phyloP scores from a whole-genome alignment of 106 monocot species.

The Triglochin maritima region DNA sequence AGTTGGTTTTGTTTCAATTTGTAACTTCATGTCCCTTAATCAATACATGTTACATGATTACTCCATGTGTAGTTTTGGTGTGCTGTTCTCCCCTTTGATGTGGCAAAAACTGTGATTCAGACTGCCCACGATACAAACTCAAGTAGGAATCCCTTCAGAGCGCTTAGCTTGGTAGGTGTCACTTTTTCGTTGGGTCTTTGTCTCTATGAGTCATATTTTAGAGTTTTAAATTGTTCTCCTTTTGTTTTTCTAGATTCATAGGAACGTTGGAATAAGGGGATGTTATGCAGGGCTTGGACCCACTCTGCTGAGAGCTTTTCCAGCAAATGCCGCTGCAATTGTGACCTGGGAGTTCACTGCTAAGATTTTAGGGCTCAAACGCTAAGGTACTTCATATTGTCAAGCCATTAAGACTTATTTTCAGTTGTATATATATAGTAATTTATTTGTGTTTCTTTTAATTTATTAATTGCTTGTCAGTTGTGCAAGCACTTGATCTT shows the following conservation, averaged over 20 bases:
- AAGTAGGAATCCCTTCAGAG: constrained; percentile 51
- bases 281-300: constrained; percentile 94
- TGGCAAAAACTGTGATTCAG: constrained; percentile 93
- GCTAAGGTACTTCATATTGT: background rate
- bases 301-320: constrained; percentile 68
- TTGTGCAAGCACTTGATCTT: no score
- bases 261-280: constrained; percentile 50
- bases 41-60: background rate
- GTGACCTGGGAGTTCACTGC: constrained; percentile 72
- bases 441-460: no score
- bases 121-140: constrained; percentile 35
- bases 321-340: constrained; percentile 78
- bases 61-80: constrained; percentile 58
- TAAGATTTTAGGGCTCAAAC: constrained; percentile 54
- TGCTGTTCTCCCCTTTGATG: constrained; percentile 79
- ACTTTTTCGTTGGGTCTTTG: background rate
- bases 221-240: background rate
- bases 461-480: no score
- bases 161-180: constrained; percentile 31
- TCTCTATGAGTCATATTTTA: background rate
- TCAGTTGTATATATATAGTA: no score
- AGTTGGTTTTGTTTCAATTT: background rate
- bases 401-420: no score
- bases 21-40: background rate
- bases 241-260: constrained; percentile 41